Conservation (phyloP, 2,329 filamentous ascomycete genomes). For the Fusarium sp. region DNA sequence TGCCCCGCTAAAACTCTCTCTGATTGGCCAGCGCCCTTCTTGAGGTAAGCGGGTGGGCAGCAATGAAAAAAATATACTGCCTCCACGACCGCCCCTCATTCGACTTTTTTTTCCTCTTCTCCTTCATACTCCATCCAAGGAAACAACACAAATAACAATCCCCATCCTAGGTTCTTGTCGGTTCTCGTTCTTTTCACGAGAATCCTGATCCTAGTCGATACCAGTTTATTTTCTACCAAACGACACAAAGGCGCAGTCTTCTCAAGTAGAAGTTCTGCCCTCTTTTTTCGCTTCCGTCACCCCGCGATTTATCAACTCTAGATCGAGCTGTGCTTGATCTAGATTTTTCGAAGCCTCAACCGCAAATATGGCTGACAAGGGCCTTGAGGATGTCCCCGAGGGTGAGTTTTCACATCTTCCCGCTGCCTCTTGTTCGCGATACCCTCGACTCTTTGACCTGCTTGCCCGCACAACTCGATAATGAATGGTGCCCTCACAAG, state of each 20-base stretch:
- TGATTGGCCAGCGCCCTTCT: slow-evolving; percentile 41
- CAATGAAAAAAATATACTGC: slow-evolving; percentile 53
- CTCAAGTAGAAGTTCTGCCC: slow-evolving; percentile 49
- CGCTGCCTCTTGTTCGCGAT: slow-evolving; percentile 8
- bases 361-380: slow-evolving; percentile 99
- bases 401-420: slow-evolving; percentile 68
- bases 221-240: slow-evolving; percentile 41
- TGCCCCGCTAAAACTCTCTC: slow-evolving; percentile 30
- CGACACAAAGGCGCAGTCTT: slow-evolving; percentile 48
- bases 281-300: slow-evolving; percentile 50
- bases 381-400: slow-evolving; percentile 97
- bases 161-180: slow-evolving; percentile 56
- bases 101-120: slow-evolving; percentile 53
- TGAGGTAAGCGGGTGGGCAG: slow-evolving; percentile 47
- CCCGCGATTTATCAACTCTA: slow-evolving; percentile 61
- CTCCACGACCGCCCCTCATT: slow-evolving; percentile 52
- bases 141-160: slow-evolving; percentile 46
- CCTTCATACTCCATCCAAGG: slow-evolving; percentile 46
- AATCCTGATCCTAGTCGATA: slow-evolving; percentile 61
- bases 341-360: slow-evolving; percentile 64
- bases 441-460: slow-evolving; percentile 5
- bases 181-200: slow-evolving; percentile 59
- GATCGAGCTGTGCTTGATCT: slow-evolving; percentile 85
- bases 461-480: slow-evolving; percentile 26
- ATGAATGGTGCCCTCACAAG: slow-evolving; percentile 14